Base-by-base conservation (phyloP, 2,329 filamentous ascomycete genomes). In the Aspergillus quadrilineatus region DNA sequence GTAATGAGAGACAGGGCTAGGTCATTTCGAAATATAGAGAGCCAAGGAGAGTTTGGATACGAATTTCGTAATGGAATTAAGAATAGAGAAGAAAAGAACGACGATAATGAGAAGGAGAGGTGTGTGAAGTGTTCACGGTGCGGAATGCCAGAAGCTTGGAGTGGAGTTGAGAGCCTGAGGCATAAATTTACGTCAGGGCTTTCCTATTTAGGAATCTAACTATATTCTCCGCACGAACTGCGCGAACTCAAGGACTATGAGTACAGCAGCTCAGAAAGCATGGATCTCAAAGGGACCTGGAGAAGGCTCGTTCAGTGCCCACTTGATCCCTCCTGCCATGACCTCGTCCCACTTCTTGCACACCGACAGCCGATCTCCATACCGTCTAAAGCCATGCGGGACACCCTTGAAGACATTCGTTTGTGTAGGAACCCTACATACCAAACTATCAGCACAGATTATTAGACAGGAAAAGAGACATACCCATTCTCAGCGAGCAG, bases 371-470 rank as follows among this genome's bases (percentile, higher is more conserved):
- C 60, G 32, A 36, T 36, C 32, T 14, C 64, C 66, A 53, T 63
- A 66, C 5, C 67, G 58, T 43, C 77, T 67, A 61, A 82, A 82
- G 0, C 77, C 78, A 68, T 85, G 82, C 0, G 82, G 82, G 0
- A 84, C 67, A 0, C 82, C 82, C 28, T 71, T 75, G 64, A 83
- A 83, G 0, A 84, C 59, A 54, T 76, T 69, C 0, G 79, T 67
- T 53, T 80, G 69, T 0, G 80, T 82, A 0, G 81, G 76, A 0
- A 84, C 79, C 0, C 78, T 80, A 50, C 12, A 29, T n/a, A 28
- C 1, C 26, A 28, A 36, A 10, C 3, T 5, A 15, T 57, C 41
- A 57, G 55, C 39, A 39, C 10, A 9, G 7, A 6, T 2, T 6
- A 9, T 14, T 15, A 10, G 5, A n/a, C 14, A 10, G 34, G 12